Conservation (phyloP, 148 eudicot genomes). For the Polygonum maritimum region DNA sequence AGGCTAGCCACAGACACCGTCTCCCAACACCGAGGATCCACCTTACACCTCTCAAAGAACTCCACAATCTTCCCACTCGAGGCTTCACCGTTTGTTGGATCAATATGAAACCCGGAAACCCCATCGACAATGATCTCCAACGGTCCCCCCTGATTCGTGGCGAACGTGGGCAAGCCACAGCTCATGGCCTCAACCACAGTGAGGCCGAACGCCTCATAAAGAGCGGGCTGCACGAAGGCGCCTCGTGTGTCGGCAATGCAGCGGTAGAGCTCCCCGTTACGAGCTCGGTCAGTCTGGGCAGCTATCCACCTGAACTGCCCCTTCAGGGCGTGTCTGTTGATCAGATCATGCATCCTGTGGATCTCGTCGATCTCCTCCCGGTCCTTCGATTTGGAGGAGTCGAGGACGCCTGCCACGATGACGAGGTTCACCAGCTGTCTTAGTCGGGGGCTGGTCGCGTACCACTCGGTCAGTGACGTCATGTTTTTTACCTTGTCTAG, state of each 20-base stretch:
- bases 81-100: slow-evolving; percentile 43
- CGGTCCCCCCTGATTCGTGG: slow-evolving; percentile 66
- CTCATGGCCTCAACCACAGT: slow-evolving; percentile 67
- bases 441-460: slow-evolving; percentile 40
- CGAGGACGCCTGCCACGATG: slow-evolving; percentile 48
- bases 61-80: slow-evolving; percentile 49
- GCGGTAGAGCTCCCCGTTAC: slow-evolving; percentile 55
- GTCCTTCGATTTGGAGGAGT: slow-evolving; percentile 57
- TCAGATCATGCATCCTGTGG: slow-evolving; percentile 41
- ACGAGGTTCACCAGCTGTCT: slow-evolving; percentile 46
- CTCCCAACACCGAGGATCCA: slow-evolving; percentile 38
- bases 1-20: slow-evolving; percentile 37
- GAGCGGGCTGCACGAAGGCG: slow-evolving; percentile 67
- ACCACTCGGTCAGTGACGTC: slow-evolving; percentile 53
- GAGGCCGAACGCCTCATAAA: slow-evolving; percentile 63
- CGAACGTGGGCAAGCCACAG: slow-evolving; percentile 62
- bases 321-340: slow-evolving; percentile 41
- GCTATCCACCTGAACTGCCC: slow-evolving; percentile 70
- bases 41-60: slow-evolving; percentile 47
- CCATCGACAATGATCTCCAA: slow-evolving; percentile 56
- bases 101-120: slow-evolving; percentile 49
- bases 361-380: slow-evolving; percentile 63
- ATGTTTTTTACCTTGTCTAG: slow-evolving; percentile 67
- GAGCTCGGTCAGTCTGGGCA: slow-evolving; percentile 50
- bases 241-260: slow-evolving; percentile 54